phyloP scores from a whole-genome alignment of 371 early-diverging fungal species.

The Rhizomucor miehei region DNA sequence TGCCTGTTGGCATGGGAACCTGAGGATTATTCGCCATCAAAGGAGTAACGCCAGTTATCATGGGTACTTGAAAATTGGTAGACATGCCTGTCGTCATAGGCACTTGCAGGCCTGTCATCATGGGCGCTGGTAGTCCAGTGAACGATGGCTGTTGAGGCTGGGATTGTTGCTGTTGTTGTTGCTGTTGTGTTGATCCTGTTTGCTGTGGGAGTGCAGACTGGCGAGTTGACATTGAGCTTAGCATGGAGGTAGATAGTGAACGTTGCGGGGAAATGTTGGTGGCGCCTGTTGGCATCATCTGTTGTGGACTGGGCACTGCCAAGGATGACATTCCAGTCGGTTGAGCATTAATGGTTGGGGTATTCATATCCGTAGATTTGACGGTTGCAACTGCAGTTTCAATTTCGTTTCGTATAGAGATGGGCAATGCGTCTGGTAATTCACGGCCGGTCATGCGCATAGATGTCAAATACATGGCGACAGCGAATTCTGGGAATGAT shows the following conservation, averaged over 20 bases:
- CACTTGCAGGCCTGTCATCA: slow-evolving; percentile 14
- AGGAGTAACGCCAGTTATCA: slow-evolving; percentile 32
- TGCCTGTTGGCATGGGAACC: slow-evolving; percentile 40
- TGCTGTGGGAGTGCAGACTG: slow-evolving; percentile 7
- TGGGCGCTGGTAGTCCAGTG: slow-evolving; percentile 11
- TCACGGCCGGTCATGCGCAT: slow-evolving; percentile 46
- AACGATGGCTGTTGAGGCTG: slow-evolving; percentile 5
- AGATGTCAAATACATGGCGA: slow-evolving; percentile 58
- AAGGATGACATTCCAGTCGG: slow-evolving; percentile 7
- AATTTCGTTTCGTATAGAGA: slow-evolving; percentile 34
- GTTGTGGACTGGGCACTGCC: slow-evolving; percentile 3
- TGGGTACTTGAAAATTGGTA: slow-evolving; percentile 27
- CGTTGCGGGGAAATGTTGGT: slow-evolving; percentile 7
- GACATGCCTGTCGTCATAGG: slow-evolving; percentile 5
- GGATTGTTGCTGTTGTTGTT: slow-evolving; percentile 5
- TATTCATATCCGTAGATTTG: slow-evolving; percentile 13
- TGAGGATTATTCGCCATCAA: slow-evolving; percentile 17
- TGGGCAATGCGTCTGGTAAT: slow-evolving; percentile 40
- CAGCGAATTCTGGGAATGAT: slow-evolving; percentile 58
- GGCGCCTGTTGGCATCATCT: slow-evolving; percentile 6
- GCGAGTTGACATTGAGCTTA: slow-evolving; percentile 5
- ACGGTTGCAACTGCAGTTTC: slow-evolving; percentile 25
- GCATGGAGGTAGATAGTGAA: slow-evolving; percentile 16
- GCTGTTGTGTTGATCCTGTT: slow-evolving; percentile 8
- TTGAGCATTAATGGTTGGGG: background rate